These are phyloP conservation scores for Colletotrichum navitas DNA, from an alignment of 2,329 filamentous ascomycete genomes.

Conservation along the genomic window DNA sequence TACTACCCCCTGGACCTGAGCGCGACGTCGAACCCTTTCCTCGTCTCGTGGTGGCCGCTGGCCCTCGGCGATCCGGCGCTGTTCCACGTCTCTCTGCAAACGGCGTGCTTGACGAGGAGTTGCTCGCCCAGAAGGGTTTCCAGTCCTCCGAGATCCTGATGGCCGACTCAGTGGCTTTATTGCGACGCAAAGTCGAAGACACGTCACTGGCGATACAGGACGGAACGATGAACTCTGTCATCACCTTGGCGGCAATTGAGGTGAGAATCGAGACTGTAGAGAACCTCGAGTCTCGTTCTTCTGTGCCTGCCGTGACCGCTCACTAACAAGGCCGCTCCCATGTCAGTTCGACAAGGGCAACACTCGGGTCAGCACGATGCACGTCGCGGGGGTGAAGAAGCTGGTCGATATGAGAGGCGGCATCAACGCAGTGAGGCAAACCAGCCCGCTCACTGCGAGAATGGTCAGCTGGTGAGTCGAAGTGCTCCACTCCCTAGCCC, in stretches of 20 bases:
- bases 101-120: conserved; percentile 68
- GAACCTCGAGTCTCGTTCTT: background rate
- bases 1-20: conserved; percentile 70
- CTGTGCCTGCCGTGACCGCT: background rate
- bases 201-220: conserved; percentile 62
- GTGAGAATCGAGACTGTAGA: conserved; percentile 50
- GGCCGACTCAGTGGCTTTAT: conserved; percentile 66
- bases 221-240: conserved; percentile 68
- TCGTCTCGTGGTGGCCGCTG: conserved; percentile 71
- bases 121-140: conserved; percentile 65
- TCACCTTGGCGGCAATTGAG: conserved; percentile 70
- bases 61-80: conserved; percentile 67
- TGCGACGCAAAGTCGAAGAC: conserved; percentile 64
- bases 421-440: conserved; percentile 60
- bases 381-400: conserved; percentile 63
- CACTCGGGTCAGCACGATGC: conserved; percentile 56
- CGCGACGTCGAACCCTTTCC: conserved; percentile 66
- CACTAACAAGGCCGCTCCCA: background rate
- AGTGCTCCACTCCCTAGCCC: background rate
- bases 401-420: conserved; percentile 65
- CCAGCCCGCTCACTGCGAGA: conserved; percentile 65
- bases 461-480: conserved; percentile 65
- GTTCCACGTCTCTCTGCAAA: conserved; percentile 71
- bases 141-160: conserved; percentile 67
- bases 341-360: conserved; percentile 67